Base-by-base conservation (phyloP, 2,329 filamentous ascomycete species). In the Penicillium oxalicum region DNA sequence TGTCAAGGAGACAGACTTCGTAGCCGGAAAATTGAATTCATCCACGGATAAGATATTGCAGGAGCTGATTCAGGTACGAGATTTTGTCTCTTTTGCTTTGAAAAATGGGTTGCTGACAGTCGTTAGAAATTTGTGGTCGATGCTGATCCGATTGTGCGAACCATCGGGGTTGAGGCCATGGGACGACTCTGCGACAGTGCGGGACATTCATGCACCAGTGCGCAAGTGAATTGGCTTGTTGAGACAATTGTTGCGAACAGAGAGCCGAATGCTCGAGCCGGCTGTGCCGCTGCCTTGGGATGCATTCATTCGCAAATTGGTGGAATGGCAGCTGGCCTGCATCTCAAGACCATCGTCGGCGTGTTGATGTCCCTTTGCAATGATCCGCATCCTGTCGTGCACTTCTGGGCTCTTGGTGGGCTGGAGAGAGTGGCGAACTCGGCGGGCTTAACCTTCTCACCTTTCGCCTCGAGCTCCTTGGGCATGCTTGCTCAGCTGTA, bases 321-420 rank as follows among this genome's bases (percentile, higher is more conserved):
- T 49, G 91, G 93, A 48, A 97, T 98, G 91, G 93, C 93, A 45
- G 93, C 93, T 47, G 90, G 91, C 3, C 90, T 93, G 60, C 93
- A 98, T 66, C 77, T 98, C 44, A 97, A 97, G 73, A 96, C 90
- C 1, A 96, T 98, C 43, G 80, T 96, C n/a, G 87, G 91, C 13
- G 94, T 98, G 35, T 74, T 98, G n/a, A 95, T 97, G 87, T 97
- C 93, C 6, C 78, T 98, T 8, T 91, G 90, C 67, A 95, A 91
- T 59, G 93, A 98, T 63, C 88, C 91, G 18, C 93, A 98, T 65
- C 91, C 93, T 0, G 84, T 88, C 0, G 93, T 98, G 7, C 93
- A 98, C 68, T 95, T 91, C 65, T 97, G 91, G 90, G 91, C 94
- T 2, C 75, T 98, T 39, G 90, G 96, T 65, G 91, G 89, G 8